Conservation (phyloP, 2,329 filamentous ascomycete species). For the Fonsecaea nubica region DNA sequence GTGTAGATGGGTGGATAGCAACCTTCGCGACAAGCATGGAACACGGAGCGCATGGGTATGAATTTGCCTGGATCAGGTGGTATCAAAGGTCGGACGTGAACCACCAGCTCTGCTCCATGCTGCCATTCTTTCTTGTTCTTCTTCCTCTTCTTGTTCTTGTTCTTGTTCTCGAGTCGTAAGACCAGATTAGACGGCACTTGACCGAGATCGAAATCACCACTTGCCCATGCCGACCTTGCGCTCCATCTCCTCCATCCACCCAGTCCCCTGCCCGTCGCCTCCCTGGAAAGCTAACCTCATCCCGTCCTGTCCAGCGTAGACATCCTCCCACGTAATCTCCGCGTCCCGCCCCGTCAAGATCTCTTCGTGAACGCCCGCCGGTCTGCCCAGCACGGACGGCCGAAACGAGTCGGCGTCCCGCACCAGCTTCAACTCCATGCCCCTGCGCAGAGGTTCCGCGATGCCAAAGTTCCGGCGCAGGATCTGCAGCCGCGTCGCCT, state of each 20-base stretch:
- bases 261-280: constrained; percentile 35
- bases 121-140: background rate
- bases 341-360: constrained; percentile 81
- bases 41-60: background rate
- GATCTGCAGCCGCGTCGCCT: constrained; percentile 83
- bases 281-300: constrained; percentile 29
- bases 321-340: constrained; percentile 88
- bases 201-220: constrained; percentile 28
- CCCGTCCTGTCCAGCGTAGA: constrained; percentile 51
- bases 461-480: constrained; percentile 88
- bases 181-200: background rate
- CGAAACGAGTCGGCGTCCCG: constrained; percentile 76
- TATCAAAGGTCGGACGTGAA: background rate
- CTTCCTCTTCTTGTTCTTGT: background rate
- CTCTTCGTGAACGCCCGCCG: constrained; percentile 76
- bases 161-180: background rate
- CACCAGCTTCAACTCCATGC: constrained; percentile 94
- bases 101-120: background rate
- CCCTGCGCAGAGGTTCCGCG: constrained; percentile 86
- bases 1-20: no score
- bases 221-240: constrained; percentile 40
- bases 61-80: background rate
- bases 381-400: constrained; percentile 68
- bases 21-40: no score
- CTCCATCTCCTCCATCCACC: constrained; percentile 42